Base-by-base conservation (phyloP, 1,284 basidiomycete species). In the Trametes pubescens region DNA sequence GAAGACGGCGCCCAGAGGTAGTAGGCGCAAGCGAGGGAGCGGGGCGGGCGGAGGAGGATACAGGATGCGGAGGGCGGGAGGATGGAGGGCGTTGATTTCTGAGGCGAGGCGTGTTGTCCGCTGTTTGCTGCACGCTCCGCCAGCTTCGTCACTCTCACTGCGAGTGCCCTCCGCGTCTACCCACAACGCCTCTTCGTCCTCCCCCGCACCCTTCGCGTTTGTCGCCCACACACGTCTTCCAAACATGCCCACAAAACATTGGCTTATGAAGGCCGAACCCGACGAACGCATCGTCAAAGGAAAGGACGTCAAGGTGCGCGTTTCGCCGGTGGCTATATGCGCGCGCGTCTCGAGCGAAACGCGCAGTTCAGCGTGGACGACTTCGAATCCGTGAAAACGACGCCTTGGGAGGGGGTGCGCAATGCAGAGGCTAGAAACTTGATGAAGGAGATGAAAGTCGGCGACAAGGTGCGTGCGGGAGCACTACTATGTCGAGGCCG, bases 251-350 rank as follows among this genome's bases (percentile, higher is more conserved):
- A 51, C 68, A 44, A 75, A 72, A 44, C 83, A 83, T 75, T 96
- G 94, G 93, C 84, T 97, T 22, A 88, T 96, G 82, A 97, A 97
- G 77, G 95, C 95, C 8, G 95, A 96, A 78, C 95, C 95, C 24
- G 91, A 96, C 70, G 89, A 92, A 37, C 87, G 94, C 60, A 78
- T 96, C 51, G 93, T 94, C 40, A 96, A 95, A 73, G 94, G 94
- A 40, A 94, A 92, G 74, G 94, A 96, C 72, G 93, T 96, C 69
- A 95, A 94, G 84, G 94, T 91, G 48, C 40, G 65, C 40, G 61
- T 13, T 57, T 35, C 38, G 38, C 26, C 49, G 35, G 56, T 56
- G 61, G 54, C 35, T 58, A 14, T 56, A 61, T 54, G 57, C 64
- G 58, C 52, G 40, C 59, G 61, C 56, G 57, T 59, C 62, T 61